Base-by-base conservation (phyloP, 2,329 filamentous ascomycete genomes). In the Aotearoamyces nothofagi region DNA sequence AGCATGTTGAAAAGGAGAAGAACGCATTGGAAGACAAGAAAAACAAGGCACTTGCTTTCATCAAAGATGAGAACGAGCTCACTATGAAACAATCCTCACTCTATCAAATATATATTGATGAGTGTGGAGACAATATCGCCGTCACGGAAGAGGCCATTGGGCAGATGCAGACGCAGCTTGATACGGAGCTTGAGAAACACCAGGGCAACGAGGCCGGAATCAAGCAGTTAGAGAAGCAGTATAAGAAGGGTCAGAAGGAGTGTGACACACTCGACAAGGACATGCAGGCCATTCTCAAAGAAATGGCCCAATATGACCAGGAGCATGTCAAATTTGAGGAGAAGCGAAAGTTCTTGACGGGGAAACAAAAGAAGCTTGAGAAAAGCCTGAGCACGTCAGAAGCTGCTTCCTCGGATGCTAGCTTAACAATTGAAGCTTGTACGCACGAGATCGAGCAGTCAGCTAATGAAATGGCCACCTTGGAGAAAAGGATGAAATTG, bases 1-100 rank as follows among this genome's bases (percentile, higher is more conserved):
- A 96, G 54, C 87, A 94, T 45, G 90, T 98, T 1, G 90, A 98
- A 52, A 98, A 94, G 53, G 90, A 98, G 54, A 94, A 83, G 62
- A 82, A 80, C 40, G 66, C 74, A 26, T 68, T 98, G 2, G 90
- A 94, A 46, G 86, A 92, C 52, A 96, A 94, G 61, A 98, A 98
- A 57, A 78, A 96, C 49, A 84, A 86, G 53, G 92, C 90, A 0
- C 57, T 98, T 5, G 76, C 82, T 2, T 96, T 74, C 47, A 77
- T 98, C 36, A 74, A 71, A 14, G 83, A 96, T 40, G 90, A 98
- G 49, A 98, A 98, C 42, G 87, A 96, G 49, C 63, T 98, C 22
- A 72, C 76, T 0, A 64, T 78, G 43, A 96, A 94, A 54, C 82
- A 94, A 48, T 87, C 83, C 1, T 77, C 84, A 1, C 63, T 98